Base-by-base conservation (phyloP, 1,139 yeast species). In the Geotrichum bryndzae region DNA sequence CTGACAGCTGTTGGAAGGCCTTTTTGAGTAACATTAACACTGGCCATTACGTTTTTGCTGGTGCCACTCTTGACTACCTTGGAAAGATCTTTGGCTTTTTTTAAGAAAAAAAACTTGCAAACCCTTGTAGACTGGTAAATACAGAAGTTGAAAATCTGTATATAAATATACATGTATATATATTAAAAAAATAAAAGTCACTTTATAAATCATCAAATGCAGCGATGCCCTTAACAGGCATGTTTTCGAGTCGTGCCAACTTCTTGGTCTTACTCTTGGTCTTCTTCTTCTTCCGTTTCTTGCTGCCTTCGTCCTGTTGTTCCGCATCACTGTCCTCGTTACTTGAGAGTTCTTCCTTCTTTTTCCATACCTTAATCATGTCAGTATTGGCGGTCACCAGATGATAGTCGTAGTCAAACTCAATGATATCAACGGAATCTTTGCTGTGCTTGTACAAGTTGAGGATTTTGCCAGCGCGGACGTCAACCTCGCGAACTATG, bases 311-410 rank as follows among this genome's bases (percentile, higher is more conserved):
- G 54, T 61, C 62, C 63, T 70, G 66, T 52, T 72, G 67, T 18
- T 66, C 68, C 2, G 66, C 68, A 27, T 68, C 68, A n/a, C 67
- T 71, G 1, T 69, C 73, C 22, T 68, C 69, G 10, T 67, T 68
- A 38, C 68, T 72, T 11, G 51, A 22, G 38, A 48, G 53, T 25
- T 59, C 57, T 2, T 57, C 56, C 11, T 64, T 69, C 15, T 59
- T 58, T 35, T 63, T 77, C 98, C 97, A 92, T 5, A 92, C 78
- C 69, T 86, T 87, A 66, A 91, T 76, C 33, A 81, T 79, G 57
- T 88, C 95, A 92, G 91, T 87, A 25, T 96, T 94, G 2, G 88
- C 90, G 73, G 90, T 85, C 2, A 88, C 84, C 64, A 91, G 77
- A 63, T 96, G 80, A 72, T 90, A 92, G 58, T 88, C 87, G 68